Evolutionary conservation across 352 stramenopile species (phyloP).

Genomic region (Phytophthora sp.): DNA sequence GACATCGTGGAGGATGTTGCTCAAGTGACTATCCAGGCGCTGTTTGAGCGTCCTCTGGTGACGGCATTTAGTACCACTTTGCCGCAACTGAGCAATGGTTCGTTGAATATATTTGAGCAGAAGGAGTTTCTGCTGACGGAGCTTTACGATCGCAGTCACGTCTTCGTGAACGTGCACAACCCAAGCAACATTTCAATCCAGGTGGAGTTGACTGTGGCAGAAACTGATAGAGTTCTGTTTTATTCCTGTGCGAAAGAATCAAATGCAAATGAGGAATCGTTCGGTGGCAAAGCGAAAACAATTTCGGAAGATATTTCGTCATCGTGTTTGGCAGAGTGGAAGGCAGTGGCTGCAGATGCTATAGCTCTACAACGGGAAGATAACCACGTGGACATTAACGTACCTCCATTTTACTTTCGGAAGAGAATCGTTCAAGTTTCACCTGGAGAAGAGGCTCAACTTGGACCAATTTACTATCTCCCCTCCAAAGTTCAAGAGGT

Average conservation of each 20-base stretch:
- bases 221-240: slow-evolving; percentile 48
- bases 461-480: slow-evolving; percentile 74
- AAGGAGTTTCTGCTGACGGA: slow-evolving; percentile 52
- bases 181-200: slow-evolving; percentile 54
- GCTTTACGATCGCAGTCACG: slow-evolving; percentile 28
- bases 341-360: slow-evolving; percentile 18
- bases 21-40: slow-evolving; percentile 39
- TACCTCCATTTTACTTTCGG: slow-evolving; percentile 48
- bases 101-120: neutral
- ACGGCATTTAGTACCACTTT: too few relatives aligned
- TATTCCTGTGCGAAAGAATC: slow-evolving; percentile 46
- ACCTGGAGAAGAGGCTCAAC: slow-evolving; percentile 26
- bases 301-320: slow-evolving; percentile 20
- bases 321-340: slow-evolving; percentile 53
- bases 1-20: slow-evolving; percentile 42
- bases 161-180: slow-evolving; percentile 51
- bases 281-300: neutral
- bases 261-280: neutral
- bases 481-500: slow-evolving; percentile 46
- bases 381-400: slow-evolving; percentile 11
- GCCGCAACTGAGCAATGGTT: slow-evolving; percentile 1
- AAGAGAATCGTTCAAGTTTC: slow-evolving; percentile 35
- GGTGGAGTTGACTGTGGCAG: slow-evolving; percentile 54
- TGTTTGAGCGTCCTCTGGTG: slow-evolving; percentile 43
- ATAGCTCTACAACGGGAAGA: slow-evolving; percentile 5